Conservation (phyloP, 345 rosid species). For the Citrus australasica region DNA sequence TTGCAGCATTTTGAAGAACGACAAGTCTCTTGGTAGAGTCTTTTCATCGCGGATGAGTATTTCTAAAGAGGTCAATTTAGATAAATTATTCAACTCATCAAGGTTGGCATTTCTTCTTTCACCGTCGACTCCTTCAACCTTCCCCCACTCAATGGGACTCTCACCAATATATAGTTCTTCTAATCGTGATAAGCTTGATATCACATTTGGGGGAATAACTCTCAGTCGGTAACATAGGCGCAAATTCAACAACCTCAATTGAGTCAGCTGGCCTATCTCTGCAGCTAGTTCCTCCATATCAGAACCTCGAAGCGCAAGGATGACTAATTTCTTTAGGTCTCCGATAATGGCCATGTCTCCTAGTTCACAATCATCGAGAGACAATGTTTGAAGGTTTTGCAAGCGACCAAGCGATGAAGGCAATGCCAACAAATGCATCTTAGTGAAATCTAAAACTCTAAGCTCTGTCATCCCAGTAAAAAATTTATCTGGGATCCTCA, state of each 20-base stretch:
- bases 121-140: background rate
- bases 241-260: constrained; percentile 13
- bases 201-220: constrained; percentile 6
- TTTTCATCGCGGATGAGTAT: background rate
- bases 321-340: background rate
- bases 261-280: constrained; percentile 13
- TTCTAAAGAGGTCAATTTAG: background rate
- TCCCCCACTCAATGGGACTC: constrained; percentile 18
- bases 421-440: background rate
- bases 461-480: background rate
- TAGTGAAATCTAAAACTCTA: background rate
- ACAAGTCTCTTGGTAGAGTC: background rate
- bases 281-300: background rate
- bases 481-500: background rate
- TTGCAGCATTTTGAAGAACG: background rate
- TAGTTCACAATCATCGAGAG: background rate
- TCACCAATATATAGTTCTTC: constrained; percentile 19
- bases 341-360: background rate
- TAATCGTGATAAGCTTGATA: constrained; percentile 7
- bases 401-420: background rate
- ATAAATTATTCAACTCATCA: constrained; percentile 20
- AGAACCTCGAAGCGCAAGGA: background rate
- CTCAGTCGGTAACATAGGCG: background rate
- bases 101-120: background rate
- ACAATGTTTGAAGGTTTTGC: background rate